Evolutionary conservation across 371 early-diverging fungal genomes (phyloP), one percentile per base, ranked within the genome.

Genomic region (Mortierella sp.): DNA sequence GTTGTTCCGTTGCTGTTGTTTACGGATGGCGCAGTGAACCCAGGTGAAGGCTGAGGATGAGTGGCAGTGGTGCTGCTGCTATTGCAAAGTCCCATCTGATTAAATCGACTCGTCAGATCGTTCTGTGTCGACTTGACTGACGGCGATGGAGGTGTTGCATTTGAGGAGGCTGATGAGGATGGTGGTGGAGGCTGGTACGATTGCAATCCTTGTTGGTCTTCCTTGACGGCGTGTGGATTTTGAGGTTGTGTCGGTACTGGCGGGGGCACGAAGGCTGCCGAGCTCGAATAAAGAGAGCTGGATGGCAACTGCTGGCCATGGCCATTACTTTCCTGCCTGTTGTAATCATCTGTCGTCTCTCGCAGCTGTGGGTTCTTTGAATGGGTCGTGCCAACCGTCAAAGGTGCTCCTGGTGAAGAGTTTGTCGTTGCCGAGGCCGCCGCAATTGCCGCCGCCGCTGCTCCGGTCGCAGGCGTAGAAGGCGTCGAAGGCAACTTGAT

Each of bases 171-270:
- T 53, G 70, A 0, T 6, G 29, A 9, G 2, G 75, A 31, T 1
- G 66, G 69, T 19, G 81, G 81, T 7, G 81, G 81, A 3, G 76
- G 76, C 8, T 77, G 77, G 45, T 80, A 77, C 6, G 81, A 58
- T 29, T 66, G 67, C 44, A 70, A 68, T 3, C 31, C 40, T 0
- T 43, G 24, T 14, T 45, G 43, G 26, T 22, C 19, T 37, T 73
- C 70, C 37, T 72, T 76, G 55, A 76, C 50, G 10, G 80, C 68
- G 50, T 80, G 80, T 24, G 80, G 80, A 4, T 47, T 71, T 4
- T 76, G 68, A 16, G 76, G 76, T 41, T 71, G 55, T 1, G 53
- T 43, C 2, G 68, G 67, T 31, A 63, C 40, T n/a, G 52, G 70
- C 6, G 66, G 53, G 4, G 63, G 22, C 14, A n/a, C 40, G 22